Conservation (phyloP, 1,284 basidiomycete species). For the Microbotryum saponariae region DNA sequence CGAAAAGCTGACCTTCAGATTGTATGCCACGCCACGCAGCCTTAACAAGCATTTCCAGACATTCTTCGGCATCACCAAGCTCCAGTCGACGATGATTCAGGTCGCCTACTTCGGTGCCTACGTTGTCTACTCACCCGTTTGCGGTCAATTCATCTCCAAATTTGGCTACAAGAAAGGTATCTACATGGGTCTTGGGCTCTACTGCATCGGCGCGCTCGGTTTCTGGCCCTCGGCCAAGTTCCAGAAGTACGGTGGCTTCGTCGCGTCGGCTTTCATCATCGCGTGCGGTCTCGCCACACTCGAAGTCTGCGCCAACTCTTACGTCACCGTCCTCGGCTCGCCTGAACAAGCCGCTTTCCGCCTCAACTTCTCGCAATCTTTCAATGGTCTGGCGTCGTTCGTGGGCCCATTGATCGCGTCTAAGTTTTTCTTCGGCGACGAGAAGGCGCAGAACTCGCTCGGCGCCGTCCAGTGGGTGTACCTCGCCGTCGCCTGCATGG, state of each 20-base stretch:
- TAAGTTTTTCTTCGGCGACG: constrained; percentile 55
- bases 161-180: constrained; percentile 46
- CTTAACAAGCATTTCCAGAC: constrained; percentile 63
- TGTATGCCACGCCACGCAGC: no score
- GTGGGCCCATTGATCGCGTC: constrained; percentile 72
- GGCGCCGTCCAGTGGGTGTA: constrained; percentile 75
- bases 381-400: constrained; percentile 71
- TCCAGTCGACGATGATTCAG: constrained; percentile 74
- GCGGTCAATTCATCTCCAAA: constrained; percentile 42
- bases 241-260: constrained; percentile 53
- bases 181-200: constrained; percentile 58
- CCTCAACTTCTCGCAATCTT: constrained; percentile 72
- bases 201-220: constrained; percentile 63
- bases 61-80: constrained; percentile 63
- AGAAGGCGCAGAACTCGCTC: constrained; percentile 53
- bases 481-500: constrained; percentile 62
- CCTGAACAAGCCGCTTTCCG: constrained; percentile 66
- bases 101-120: constrained; percentile 64
- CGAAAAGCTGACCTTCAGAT: no score
- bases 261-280: constrained; percentile 47
- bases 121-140: constrained; percentile 40
- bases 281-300: constrained; percentile 62
- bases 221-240: constrained; percentile 73
- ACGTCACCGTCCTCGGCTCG: constrained; percentile 59
- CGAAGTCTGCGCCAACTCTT: constrained; percentile 58